Conservation (phyloP, 371 early-diverging fungal species). For the Haplosporangium sp. region DNA sequence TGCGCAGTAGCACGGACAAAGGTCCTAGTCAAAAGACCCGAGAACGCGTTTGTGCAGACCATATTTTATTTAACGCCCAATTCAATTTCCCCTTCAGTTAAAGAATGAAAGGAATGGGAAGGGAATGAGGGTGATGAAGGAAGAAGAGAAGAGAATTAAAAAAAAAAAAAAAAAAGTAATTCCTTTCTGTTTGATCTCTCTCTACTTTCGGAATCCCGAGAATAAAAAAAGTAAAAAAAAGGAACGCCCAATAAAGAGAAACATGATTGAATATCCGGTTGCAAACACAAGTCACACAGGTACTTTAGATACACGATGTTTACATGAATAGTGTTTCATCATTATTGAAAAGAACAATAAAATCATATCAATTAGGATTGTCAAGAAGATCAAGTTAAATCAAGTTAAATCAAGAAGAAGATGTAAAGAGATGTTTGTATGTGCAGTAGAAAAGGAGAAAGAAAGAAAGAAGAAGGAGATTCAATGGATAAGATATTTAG, state of each 20-base stretch:
- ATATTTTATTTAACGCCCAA: conserved; percentile 5
- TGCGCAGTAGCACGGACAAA: conserved; percentile 34
- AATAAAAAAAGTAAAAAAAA: no score
- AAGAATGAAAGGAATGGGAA: neutral
- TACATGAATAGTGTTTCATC: no score
- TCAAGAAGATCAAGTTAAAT: no score
- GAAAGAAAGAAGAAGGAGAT: no score
- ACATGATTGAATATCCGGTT: neutral
- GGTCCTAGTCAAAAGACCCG: conserved; percentile 37
- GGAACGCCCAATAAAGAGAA: neutral
- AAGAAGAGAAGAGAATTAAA: conserved; percentile 1
- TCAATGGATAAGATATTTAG: no score
- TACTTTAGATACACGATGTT: neutral
- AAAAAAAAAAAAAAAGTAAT: neutral
- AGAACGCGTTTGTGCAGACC: conserved; percentile 51
- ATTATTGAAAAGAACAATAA: no score
- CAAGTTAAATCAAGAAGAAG: no score
- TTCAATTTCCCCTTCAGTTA: neutral
- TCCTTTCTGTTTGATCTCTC: neutral
- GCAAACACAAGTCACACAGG: neutral
- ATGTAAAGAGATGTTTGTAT: no score
- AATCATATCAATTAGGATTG: no score
- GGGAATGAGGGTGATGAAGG: neutral
- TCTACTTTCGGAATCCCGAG: conserved; percentile 25
- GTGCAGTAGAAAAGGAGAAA: no score